Percentiles rank a stretch among this genome's conserved stretches.
Evolutionary conservation across 805 yeast species (phyloP).

Genomic region (Teunomyces cretensis): DNA sequence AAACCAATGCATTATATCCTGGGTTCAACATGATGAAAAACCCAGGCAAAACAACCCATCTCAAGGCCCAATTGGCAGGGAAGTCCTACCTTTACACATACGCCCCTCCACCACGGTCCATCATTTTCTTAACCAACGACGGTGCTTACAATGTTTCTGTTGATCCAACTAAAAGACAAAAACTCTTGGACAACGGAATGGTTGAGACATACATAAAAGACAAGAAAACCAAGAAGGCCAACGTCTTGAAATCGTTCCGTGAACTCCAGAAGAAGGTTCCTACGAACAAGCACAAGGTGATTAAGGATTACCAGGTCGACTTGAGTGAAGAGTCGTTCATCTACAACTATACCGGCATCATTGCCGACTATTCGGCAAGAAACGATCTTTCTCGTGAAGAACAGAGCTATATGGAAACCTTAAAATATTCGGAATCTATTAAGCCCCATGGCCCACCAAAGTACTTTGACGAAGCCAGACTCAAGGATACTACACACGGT

Average conservation of each 20-base stretch:
- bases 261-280: conserved; percentile 16
- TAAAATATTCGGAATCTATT: conserved; percentile 28
- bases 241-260: conserved; percentile 21
- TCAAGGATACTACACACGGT: conserved; percentile 21
- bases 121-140: conserved; percentile 27
- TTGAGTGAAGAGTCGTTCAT: conserved; percentile 28
- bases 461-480: conserved; percentile 38
- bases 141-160: conserved; percentile 32
- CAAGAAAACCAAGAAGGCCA: conserved; percentile 9
- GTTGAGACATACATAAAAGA: conserved; percentile 20
- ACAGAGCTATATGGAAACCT: conserved; percentile 30
- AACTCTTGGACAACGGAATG: conserved; percentile 21
- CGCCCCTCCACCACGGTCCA: conserved; percentile 31
- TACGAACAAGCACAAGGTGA: conserved; percentile 22
- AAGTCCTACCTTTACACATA: conserved; percentile 20
- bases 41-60: conserved; percentile 15
- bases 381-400: conserved; percentile 19
- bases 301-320: conserved; percentile 25
- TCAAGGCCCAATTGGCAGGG: conserved; percentile 19
- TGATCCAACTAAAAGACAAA: conserved; percentile 9
- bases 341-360: conserved; percentile 18
- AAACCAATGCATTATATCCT: conserved; percentile 18
- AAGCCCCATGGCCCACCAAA: conserved; percentile 36
- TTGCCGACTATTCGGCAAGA: conserved; percentile 9
- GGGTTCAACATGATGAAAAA: conserved; percentile 18